Base-by-base conservation (phyloP, 1,139 yeast genomes). In the Taphrina pruni region DNA sequence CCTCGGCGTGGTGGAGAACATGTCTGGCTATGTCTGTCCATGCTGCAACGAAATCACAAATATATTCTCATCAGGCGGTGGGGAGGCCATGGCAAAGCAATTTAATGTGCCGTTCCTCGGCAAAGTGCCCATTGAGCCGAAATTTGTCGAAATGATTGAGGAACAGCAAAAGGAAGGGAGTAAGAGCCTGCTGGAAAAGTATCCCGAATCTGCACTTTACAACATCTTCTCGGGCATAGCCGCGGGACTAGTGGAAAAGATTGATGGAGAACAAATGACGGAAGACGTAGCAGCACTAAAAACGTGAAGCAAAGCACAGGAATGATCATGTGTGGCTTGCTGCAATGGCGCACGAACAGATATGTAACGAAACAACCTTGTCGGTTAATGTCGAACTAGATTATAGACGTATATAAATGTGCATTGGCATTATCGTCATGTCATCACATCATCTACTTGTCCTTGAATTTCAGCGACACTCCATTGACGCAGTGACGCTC, bases 21-120 rank as follows among this genome's bases (percentile, higher is more conserved):
- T 95, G 99, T 87, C 96, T 20, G 99, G 99, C 1, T 95, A 90
- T 78, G 89, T 92, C 7, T 95, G 99, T 77, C 99, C 99, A 0
- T 87, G 87, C 77, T 95, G 99, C 78, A 85, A 89, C 1, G 98
- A 93, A 76, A 79, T 82, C 71, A 92, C 97, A 1, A 87, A 93
- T 76, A 90, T 95, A 41, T 95, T 95, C 77, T 89, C 93, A 74
- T 85, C 88, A 65, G 99, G 98, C 5, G 99, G 99, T n/a, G 99
- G 99, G 0, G 79, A 84, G 74, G 79, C 79, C 20, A 80, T 95
- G 66, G 88, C 97, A 39, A 80, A 82, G 48, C 85, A 85, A 66
- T 83, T 86, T 71, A 79, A 81, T 6, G 79, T 94, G 54, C 86
- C 87, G 8, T 92, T 88, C 75, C 80, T 95, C 73, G 99, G 98